Percentiles rank a stretch among this genome's conserved stretches.
These are phyloP conservation scores for Lenzites betulinus DNA, from an alignment of 768 basidiomycete species.

Conservation along the genomic window DNA sequence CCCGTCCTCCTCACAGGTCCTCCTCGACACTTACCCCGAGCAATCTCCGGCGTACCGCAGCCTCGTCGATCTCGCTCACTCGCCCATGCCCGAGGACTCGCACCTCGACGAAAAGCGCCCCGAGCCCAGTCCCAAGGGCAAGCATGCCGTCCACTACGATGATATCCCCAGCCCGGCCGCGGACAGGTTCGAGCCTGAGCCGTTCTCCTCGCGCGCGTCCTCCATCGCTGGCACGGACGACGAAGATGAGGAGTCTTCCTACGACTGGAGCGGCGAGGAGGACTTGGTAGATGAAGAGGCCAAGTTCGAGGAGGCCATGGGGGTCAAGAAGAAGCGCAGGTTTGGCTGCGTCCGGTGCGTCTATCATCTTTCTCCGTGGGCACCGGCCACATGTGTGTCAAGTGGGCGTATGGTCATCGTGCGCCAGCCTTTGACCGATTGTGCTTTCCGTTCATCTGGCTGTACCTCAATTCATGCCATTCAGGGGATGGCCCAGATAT, in stretches of 20 bases:
- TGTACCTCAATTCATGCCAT: no score
- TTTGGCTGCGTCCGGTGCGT: conserved; percentile 58
- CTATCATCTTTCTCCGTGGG: neutral
- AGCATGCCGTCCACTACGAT: conserved; percentile 57
- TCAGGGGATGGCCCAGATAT: no score
- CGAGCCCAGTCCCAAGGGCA: conserved; percentile 25
- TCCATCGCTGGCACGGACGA: conserved; percentile 60
- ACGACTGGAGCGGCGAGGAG: conserved; percentile 80
- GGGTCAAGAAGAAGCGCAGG: conserved; percentile 46
- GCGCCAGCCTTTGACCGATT: no score
- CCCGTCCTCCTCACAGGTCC: conserved; percentile 38
- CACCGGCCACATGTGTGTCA: no score
- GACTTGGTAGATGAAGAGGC: conserved; percentile 72
- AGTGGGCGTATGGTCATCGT: no score
- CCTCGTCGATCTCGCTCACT: conserved; percentile 23
- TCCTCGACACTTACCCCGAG: conserved; percentile 27
- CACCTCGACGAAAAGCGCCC: conserved; percentile 21
- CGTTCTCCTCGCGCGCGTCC: conserved; percentile 37
- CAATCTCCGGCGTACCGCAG: conserved; percentile 30
- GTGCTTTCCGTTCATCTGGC: no score
- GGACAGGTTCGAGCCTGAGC: conserved; percentile 19
- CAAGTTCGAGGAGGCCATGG: conserved; percentile 64
- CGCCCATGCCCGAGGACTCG: conserved; percentile 26
- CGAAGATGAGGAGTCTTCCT: conserved; percentile 59
- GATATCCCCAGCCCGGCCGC: conserved; percentile 35